Conservation (phyloP, 768 basidiomycete species). For the Hygrophorus russula region DNA sequence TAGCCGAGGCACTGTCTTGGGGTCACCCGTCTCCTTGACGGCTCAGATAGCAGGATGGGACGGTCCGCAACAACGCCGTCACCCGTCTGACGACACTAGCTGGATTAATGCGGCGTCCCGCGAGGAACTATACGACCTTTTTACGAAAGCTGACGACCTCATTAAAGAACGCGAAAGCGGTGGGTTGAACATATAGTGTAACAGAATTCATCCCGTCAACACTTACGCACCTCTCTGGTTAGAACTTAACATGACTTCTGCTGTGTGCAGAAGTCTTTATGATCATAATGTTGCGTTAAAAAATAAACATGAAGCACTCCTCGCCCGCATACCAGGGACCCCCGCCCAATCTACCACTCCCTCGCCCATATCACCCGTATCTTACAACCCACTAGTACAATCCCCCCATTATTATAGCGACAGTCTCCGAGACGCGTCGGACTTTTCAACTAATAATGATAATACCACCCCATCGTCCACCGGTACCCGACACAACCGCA, state of each 20-base stretch:
- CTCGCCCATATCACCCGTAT: constrained; percentile 20
- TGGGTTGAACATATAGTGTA: constrained; percentile 21
- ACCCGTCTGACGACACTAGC: constrained; percentile 9
- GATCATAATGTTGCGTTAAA: constrained; percentile 60
- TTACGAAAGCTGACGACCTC: constrained; percentile 61
- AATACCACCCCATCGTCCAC: constrained; percentile 13
- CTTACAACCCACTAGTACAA: constrained; percentile 6
- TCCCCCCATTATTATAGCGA: constrained; percentile 9
- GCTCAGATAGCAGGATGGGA: constrained; percentile 6
- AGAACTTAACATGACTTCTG: constrained; percentile 63
- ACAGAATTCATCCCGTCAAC: neutral
- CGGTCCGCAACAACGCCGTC: constrained; percentile 5
- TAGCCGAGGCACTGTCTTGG: constrained; percentile 10
- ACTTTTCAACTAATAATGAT: constrained; percentile 7
- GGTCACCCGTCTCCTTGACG: constrained; percentile 21
- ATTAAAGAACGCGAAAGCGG: constrained; percentile 73
- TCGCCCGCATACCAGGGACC: constrained; percentile 49
- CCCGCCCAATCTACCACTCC: constrained; percentile 22
- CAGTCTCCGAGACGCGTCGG: neutral
- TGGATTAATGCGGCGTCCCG: constrained; percentile 59
- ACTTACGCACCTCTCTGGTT: neutral
- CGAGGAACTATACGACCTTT: constrained; percentile 59
- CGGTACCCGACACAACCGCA: constrained; percentile 25
- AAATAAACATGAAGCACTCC: constrained; percentile 58
- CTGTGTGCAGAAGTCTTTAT: constrained; percentile 58